Evolutionary conservation across 164 flowering plant genomes (phyloP).

Genomic region (Echeveria elegans): DNA sequence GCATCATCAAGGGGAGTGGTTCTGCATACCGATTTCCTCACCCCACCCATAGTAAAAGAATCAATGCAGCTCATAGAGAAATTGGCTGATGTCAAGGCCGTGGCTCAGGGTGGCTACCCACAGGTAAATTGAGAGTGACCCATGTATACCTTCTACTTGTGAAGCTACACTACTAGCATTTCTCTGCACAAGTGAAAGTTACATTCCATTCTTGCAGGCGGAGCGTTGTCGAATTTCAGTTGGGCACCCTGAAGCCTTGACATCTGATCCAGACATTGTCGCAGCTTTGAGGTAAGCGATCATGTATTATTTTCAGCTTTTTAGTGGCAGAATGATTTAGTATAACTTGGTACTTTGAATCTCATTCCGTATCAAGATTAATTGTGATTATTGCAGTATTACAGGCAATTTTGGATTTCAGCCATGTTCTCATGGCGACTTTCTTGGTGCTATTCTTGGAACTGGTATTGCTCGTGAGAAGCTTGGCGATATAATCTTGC

Average conservation of each 20-base stretch:
- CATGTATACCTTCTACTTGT: background rate
- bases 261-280: slow-evolving; percentile 59
- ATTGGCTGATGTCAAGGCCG: slow-evolving; percentile 55
- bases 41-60: slow-evolving; percentile 69
- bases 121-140: slow-evolving; percentile 39
- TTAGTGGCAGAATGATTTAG: background rate
- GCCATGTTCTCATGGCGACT: slow-evolving; percentile 88
- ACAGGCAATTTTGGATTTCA: slow-evolving; percentile 79
- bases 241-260: slow-evolving; percentile 62
- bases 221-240: slow-evolving; percentile 88
- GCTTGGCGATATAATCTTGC: slow-evolving; percentile 84
- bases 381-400: slow-evolving; percentile 30
- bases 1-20: slow-evolving; percentile 65
- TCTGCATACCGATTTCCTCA: slow-evolving; percentile 74
- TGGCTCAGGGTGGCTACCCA: slow-evolving; percentile 85
- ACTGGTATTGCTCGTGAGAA: slow-evolving; percentile 85
- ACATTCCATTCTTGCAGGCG: slow-evolving; percentile 38
- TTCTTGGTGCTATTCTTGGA: slow-evolving; percentile 91
- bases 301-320: background rate
- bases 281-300: slow-evolving; percentile 56
- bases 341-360: background rate
- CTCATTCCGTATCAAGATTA: background rate
- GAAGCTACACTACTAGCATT: too few species aligned
- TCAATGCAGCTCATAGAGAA: slow-evolving; percentile 57
- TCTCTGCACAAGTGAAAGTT: background rate